Conservation (phyloP, 805 yeast species). For the Yamadazyma phyllophila region DNA sequence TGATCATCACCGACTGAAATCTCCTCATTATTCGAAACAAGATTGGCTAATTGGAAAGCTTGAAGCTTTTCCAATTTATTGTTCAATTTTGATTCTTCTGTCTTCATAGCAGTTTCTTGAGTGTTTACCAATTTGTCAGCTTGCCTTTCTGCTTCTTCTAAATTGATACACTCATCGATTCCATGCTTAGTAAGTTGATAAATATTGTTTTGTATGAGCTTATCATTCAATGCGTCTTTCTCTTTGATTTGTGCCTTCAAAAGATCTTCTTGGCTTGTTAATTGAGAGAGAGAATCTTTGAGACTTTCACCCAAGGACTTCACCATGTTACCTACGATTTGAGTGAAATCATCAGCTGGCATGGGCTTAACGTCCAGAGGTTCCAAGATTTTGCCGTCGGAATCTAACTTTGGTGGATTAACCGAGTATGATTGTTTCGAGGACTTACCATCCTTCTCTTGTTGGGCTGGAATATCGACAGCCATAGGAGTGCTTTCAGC, state of each 20-base stretch:
- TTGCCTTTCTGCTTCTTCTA: slow-evolving; percentile 10
- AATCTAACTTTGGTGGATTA: slow-evolving; percentile 34
- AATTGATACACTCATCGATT: slow-evolving; percentile 18
- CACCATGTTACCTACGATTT: slow-evolving; percentile 41
- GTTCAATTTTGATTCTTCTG: slow-evolving; percentile 9
- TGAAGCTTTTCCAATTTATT: slow-evolving; percentile 38
- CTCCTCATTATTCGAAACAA: slow-evolving; percentile 40
- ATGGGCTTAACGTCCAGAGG: slow-evolving; percentile 12
- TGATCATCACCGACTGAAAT: slow-evolving; percentile 16
- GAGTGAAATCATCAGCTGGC: slow-evolving; percentile 31
- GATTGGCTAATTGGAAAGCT: slow-evolving; percentile 43
- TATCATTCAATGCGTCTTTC: slow-evolving; percentile 45
- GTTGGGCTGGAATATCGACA: neutral
- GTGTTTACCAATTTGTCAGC: neutral
- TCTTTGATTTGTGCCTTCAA: slow-evolving; percentile 51
- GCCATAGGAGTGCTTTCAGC: slow-evolving; percentile 26
- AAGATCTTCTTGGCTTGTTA: slow-evolving; percentile 33
- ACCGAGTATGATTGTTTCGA: slow-evolving; percentile 22
- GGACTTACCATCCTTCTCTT: neutral
- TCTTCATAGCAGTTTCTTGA: slow-evolving; percentile 22
- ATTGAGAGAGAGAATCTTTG: slow-evolving; percentile 47
- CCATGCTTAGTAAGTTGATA: slow-evolving; percentile 30
- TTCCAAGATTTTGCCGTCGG: slow-evolving; percentile 25
- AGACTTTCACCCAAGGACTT: slow-evolving; percentile 54
- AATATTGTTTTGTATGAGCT: slow-evolving; percentile 18